Evolutionary conservation across 768 basidiomycete species (phyloP), one percentile per base, ranked within the genome.

Genomic region (Candolleomyces efflorescens): DNA sequence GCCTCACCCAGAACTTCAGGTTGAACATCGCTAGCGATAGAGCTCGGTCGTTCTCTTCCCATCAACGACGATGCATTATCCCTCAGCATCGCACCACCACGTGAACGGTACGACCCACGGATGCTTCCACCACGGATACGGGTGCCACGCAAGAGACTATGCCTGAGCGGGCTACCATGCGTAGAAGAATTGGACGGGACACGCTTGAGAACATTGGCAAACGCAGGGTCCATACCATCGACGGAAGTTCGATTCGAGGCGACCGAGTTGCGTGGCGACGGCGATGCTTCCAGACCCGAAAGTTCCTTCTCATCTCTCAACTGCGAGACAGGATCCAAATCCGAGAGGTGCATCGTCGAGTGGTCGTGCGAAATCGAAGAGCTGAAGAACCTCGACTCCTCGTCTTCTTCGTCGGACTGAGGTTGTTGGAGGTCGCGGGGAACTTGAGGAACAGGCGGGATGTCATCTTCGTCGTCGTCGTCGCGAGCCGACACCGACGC

Each of bases 191-290:
- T 77, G 9, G 80, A 82, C 0, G 79, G 75, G 2, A 77, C 70
- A 20, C 86, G 85, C 55, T 82, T 82, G 46, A 93, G 82, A 13
- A 92, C 78, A 59, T 89, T 90, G 54, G 91, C 90, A 65, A 91
- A 94, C 0, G 74, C 80, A 10, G 93, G 92, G 60, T 94, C 92
- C 88, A 94, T 90, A 45, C 90, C 91, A 56, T 93, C 90, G 3
- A 91, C 81, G 63, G 86, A 90, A 5, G 82, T 82, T 37, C 86
- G 78, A 63, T 89, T 88, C 3, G 85, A 86, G 9, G 67, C 70
- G 12, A 80, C 24, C 64, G 69, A 13, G 66, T 65, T 26, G 20
- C 55, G 44, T 27, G 39, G 56, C 5, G 49, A 57, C 12, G 47
- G 56, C 9, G 56, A 57, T 9, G 48, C 48, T 18, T 58, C 49